phyloP scores from a whole-genome alignment of 1,284 basidiomycete genomes.

The Baeospora myosura region DNA sequence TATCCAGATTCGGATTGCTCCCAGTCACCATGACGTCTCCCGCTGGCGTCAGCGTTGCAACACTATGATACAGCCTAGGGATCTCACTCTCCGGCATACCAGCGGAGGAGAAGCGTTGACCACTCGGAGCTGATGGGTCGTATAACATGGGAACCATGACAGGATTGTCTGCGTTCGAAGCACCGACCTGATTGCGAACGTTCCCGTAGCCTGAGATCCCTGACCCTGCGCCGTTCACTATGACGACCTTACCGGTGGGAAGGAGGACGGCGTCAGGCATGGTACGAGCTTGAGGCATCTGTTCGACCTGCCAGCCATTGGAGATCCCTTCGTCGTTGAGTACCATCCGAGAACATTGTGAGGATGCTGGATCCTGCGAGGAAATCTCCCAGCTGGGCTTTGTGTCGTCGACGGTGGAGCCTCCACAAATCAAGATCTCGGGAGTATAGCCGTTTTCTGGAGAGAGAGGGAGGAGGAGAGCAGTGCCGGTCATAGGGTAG shows the following conservation, averaged over 20 bases:
- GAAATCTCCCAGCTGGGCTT: conserved; percentile 55
- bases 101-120: conserved; percentile 53
- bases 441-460: conserved; percentile 57
- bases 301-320: conserved; percentile 66
- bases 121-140: conserved; percentile 51
- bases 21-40: conserved; percentile 74
- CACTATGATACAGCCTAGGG: conserved; percentile 79
- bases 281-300: conserved; percentile 65
- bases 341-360: conserved; percentile 66
- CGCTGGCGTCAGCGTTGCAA: conserved; percentile 63
- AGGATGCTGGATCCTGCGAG: conserved; percentile 62
- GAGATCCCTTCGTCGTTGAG: conserved; percentile 60
- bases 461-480: conserved; percentile 62
- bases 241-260: conserved; percentile 69
- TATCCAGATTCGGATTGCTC: conserved; percentile 77
- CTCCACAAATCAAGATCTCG: conserved; percentile 73
- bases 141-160: conserved; percentile 71
- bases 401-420: conserved; percentile 61
- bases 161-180: conserved; percentile 76
- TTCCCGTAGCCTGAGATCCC: conserved; percentile 86
- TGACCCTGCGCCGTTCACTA: conserved; percentile 69
- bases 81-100: conserved; percentile 66
- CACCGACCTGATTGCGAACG: conserved; percentile 59
- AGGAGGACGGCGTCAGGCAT: conserved; percentile 82
- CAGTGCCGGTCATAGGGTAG: conserved; percentile 76